Evolutionary conservation across 2,329 filamentous ascomycete species (phyloP), one percentile per base, ranked within the genome.

Genomic region (Sporothrix sp.): DNA sequence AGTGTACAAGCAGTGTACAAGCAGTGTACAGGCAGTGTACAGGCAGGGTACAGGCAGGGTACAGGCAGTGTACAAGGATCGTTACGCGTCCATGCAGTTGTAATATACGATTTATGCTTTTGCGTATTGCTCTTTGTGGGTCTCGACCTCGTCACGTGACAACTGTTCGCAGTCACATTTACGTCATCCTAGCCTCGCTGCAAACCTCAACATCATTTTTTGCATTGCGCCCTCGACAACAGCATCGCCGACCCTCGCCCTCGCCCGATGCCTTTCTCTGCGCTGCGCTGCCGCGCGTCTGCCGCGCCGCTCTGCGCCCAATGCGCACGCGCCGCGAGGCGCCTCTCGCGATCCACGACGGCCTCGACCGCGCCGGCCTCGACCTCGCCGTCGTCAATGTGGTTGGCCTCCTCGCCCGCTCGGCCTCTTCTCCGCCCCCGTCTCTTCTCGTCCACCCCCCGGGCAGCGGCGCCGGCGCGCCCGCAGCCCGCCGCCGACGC

Each of bases 251-350:
- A 20, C n/a, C n/a, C 18, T 8, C 18, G 11, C 30, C n/a, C 9
- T 28, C 39, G 28, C 8, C 44, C 37, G 13, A 18, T 35, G 30
- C 46, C 36, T 7, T 40, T 40, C 27, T 9, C 33, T 20, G 21
- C 25, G 18, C 20, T 47, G 10, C 23, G n/a, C 37, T 27, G 7
- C 32, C 9, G 16, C 32, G 30, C 21, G n/a, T 27, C 5, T 30
- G 30, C 18, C 48, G 38, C 13, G 30, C 18, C 39, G 20, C 25
- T 35, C 33, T 52, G 50, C 16, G 44, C 32, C 1, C 44, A 48
- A 23, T 52, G 44, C 14, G 43, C 44, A 13, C 43, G 50, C 4
- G 50, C 50, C 10, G 28, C 30, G 21, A 30, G 50, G 25, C 50
- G 42, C 42, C 7, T 14, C 18, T n/a, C 18, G 16, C 42, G 18